Evolutionary conservation across 2,329 filamentous ascomycete genomes (phyloP).

Genomic region (Nigrospora oryzae): DNA sequence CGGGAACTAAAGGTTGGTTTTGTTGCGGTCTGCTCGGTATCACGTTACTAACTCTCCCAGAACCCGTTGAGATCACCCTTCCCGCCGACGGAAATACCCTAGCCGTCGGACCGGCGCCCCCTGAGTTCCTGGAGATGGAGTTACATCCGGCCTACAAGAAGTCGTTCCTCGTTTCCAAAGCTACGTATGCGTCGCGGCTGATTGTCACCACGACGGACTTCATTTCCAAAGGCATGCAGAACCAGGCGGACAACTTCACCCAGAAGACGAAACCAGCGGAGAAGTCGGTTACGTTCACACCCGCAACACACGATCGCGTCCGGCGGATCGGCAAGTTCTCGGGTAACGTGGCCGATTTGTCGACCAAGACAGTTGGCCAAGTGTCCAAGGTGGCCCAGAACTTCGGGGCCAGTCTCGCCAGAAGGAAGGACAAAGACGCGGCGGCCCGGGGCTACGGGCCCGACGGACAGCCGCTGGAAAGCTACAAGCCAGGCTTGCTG

Average conservation of each 20-base stretch:
- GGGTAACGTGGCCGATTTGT: slow-evolving; percentile 67
- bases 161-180: slow-evolving; percentile 78
- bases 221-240: slow-evolving; percentile 68
- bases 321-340: slow-evolving; percentile 88
- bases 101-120: slow-evolving; percentile 56
- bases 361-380: slow-evolving; percentile 78
- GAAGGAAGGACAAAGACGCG: slow-evolving; percentile 41
- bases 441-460: slow-evolving; percentile 54
- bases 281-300: slow-evolving; percentile 81
- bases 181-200: slow-evolving; percentile 78
- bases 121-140: slow-evolving; percentile 67
- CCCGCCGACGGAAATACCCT: slow-evolving; percentile 57
- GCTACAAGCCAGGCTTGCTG: slow-evolving; percentile 81
- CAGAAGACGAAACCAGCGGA: slow-evolving; percentile 68
- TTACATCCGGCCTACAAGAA: slow-evolving; percentile 88
- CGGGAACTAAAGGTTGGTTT: slow-evolving; percentile 79
- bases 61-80: slow-evolving; percentile 73
- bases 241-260: slow-evolving; percentile 71
- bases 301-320: slow-evolving; percentile 74
- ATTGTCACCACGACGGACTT: slow-evolving; percentile 82
- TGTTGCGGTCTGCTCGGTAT: not conserved
- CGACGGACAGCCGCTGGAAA: slow-evolving; percentile 54
- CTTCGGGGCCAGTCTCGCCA: slow-evolving; percentile 66
- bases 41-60: slow-evolving; percentile 27
- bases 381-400: slow-evolving; percentile 84